A percentile compares a stretch with the other conserved stretches of the same genome.
phyloP scores from a whole-genome alignment of 345 rosid species.

The Garcia nutans region DNA sequence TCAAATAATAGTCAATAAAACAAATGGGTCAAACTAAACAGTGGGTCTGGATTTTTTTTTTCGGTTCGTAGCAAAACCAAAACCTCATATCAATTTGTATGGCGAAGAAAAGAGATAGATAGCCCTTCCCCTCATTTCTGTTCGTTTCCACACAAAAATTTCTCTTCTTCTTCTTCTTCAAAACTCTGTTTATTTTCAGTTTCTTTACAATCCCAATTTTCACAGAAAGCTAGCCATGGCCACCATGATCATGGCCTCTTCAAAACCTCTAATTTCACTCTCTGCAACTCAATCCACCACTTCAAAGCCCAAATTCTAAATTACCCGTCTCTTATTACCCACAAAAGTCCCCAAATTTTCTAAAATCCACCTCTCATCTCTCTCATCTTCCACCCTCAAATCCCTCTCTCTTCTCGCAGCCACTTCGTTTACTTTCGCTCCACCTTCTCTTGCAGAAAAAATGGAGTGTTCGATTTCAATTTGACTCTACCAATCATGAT shows the following conservation, averaged over 20 bases:
- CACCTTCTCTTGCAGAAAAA: slow-evolving; percentile 76
- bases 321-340: slow-evolving; percentile 37
- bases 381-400: slow-evolving; percentile 49
- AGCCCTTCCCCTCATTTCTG: slow-evolving; percentile 30
- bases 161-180: not conserved
- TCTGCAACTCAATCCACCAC: slow-evolving; percentile 30
- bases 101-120: slow-evolving; percentile 64
- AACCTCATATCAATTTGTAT: slow-evolving; percentile 48
- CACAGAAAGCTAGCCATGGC: slow-evolving; percentile 48
- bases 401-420: slow-evolving; percentile 61
- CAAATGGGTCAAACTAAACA: not conserved
- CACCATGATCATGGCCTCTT: slow-evolving; percentile 72
- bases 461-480: slow-evolving; percentile 91
- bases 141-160: slow-evolving; percentile 16
- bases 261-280: slow-evolving; percentile 36
- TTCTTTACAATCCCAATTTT: not conserved
- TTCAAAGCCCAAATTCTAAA: slow-evolving; percentile 37
- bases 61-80: slow-evolving; percentile 20
- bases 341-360: slow-evolving; percentile 36
- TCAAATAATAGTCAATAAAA: no score
- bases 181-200: not conserved
- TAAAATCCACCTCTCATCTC: slow-evolving; percentile 34
- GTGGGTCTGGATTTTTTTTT: not conserved
- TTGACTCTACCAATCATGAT: slow-evolving; percentile 84
- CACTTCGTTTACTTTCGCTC: slow-evolving; percentile 45